Evolutionary conservation across 1,284 basidiomycete species (phyloP).

Genomic region (Naganishia sp.): DNA sequence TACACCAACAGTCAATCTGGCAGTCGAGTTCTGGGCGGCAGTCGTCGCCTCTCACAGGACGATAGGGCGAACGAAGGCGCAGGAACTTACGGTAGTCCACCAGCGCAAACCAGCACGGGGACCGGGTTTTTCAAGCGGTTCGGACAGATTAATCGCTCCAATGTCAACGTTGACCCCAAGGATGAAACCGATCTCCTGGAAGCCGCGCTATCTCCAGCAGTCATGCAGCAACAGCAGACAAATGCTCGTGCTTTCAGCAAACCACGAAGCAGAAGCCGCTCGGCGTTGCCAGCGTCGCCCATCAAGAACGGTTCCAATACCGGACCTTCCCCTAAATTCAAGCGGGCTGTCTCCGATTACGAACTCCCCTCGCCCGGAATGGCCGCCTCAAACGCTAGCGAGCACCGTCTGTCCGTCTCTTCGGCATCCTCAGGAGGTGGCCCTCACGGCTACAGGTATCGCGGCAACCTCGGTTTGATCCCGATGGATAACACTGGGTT

Average conservation of each 20-base stretch:
- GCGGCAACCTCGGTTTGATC: constrained; percentile 34
- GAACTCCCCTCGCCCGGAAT: constrained; percentile 21
- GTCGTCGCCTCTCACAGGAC: constrained; percentile 16
- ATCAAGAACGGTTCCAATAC: constrained; percentile 21
- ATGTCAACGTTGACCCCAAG: constrained; percentile 8
- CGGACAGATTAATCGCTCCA: background rate
- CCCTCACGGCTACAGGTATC: constrained; percentile 11
- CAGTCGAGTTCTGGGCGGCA: constrained; percentile 1
- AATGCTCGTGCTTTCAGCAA: constrained; percentile 16
- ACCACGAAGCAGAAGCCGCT: constrained; percentile 21
- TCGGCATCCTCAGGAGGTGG: constrained; percentile 42
- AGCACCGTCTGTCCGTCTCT: constrained; percentile 47
- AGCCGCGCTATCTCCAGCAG: constrained; percentile 41
- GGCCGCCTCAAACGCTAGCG: constrained; percentile 26
- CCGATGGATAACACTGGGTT: constrained; percentile 31
- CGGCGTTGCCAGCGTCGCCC: background rate
- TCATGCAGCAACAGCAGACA: constrained; percentile 30
- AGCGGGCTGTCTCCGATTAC: constrained; percentile 23
- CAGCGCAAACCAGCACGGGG: background rate
- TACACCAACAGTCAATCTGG: constrained; percentile 42
- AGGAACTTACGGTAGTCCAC: background rate
- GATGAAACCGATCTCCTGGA: constrained; percentile 51
- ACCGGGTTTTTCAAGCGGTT: constrained; percentile 25
- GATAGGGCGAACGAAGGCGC: background rate
- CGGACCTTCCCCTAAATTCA: constrained; percentile 18